A percentile compares a stretch with the other conserved stretches of the same genome.
These are phyloP conservation scores for Trichosporon asahii DNA, from an alignment of 1,284 basidiomycete species.

Conservation along the genomic window DNA sequence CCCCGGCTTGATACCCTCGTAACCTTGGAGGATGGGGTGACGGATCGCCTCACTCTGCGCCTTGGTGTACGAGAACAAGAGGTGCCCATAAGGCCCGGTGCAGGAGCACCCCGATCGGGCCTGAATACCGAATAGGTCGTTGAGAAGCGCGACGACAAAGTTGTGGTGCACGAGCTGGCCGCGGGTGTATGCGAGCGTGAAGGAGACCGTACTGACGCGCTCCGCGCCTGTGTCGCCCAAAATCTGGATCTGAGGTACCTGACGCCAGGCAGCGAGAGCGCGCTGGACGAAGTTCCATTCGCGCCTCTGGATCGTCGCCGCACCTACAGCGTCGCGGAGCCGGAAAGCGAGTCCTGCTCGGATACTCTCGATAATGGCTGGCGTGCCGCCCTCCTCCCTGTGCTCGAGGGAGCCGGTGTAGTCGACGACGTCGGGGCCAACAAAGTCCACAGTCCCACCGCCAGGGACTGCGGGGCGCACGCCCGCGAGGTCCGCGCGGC, in stretches of 20 bases:
- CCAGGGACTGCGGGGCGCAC: conserved; percentile 12
- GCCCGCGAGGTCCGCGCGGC: not conserved
- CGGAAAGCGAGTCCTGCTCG: conserved; percentile 16
- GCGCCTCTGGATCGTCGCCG: not conserved
- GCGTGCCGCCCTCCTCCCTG: conserved; percentile 22
- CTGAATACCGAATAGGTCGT: conserved; percentile 22
- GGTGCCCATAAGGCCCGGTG: conserved; percentile 15
- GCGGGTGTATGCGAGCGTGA: not conserved
- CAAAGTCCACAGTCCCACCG: conserved; percentile 18
- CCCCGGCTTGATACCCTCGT: conserved; percentile 11
- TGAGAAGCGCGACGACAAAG: conserved; percentile 19
- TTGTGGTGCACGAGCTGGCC: conserved; percentile 18
- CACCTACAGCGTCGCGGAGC: conserved; percentile 6
- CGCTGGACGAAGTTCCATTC: conserved; percentile 11
- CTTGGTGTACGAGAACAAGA: not conserved
- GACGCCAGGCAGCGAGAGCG: conserved; percentile 7
- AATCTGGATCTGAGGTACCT: conserved; percentile 2
- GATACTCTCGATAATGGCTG: conserved; percentile 18
- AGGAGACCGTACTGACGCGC: conserved; percentile 10
- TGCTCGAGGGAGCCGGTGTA: not conserved
- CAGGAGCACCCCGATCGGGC: conserved; percentile 19
- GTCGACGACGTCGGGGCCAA: not conserved
- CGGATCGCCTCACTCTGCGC: not conserved
- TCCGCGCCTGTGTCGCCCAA: conserved; percentile 6
- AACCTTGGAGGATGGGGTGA: not conserved